These are phyloP conservation scores for Actinidia chinensis DNA, from an alignment of 179 eudicot species.

Conservation along the genomic window DNA sequence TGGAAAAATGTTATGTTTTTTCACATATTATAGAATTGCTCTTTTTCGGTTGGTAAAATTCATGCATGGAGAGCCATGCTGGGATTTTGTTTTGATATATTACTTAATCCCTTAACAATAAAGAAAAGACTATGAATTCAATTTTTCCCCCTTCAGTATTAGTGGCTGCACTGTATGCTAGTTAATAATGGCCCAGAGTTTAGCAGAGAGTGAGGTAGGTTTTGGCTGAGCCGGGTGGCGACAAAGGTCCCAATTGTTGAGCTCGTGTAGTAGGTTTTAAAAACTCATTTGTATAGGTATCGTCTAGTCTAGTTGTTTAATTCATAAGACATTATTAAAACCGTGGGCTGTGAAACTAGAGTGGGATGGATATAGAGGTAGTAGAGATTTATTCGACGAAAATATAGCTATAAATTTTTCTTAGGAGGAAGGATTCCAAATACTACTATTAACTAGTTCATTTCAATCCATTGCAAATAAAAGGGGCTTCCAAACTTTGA, in stretches of 20 bases:
- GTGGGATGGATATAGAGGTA: no score
- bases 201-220: neutral
- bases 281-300: no score
- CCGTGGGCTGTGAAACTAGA: no score
- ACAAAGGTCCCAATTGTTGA: neutral
- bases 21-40: neutral
- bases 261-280: no score
- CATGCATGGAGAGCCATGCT: neutral
- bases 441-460: no score
- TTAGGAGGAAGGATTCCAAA: no score
- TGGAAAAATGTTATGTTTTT: neutral
- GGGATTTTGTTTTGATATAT: neutral
- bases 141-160: neutral
- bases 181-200: neutral
- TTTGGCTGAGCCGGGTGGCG: conserved; percentile 1
- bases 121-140: neutral
- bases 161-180: neutral
- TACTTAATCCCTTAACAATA: neutral
- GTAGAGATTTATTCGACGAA: no score
- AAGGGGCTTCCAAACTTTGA: no score
- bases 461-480: no score
- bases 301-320: no score
- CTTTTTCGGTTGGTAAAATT: neutral
- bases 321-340: no score
- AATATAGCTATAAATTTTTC: no score